Evolutionary conservation across 75 land plant genomes (phyloP), one percentile per base, ranked within the genome.

Genomic region (Pseudotsuga menziesii): DNA sequence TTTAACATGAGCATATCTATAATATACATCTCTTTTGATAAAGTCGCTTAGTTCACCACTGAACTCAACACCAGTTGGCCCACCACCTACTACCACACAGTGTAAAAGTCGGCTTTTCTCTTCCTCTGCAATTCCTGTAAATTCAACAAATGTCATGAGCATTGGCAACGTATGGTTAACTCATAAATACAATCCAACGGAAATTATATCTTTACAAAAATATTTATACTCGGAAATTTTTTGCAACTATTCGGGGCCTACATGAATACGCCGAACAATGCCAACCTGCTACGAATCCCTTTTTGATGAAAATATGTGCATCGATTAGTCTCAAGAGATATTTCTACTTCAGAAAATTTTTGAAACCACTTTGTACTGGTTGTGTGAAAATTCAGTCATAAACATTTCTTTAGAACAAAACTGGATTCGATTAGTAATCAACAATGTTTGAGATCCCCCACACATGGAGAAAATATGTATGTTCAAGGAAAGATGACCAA

Each of bases 31-130:
- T 56, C 79, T 80, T 75, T 75, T 86, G 58, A 92, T 90, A 67
- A 92, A 92, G 81, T 92, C 94, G 75, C 93, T 90, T 73, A 92
- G 81, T 80, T 92, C 94, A 56, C 93, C 94, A 81, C 90, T 90
- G 77, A 92, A 92, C 72, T 92, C 93, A 44, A 92, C 94, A 6
- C 94, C 93, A 14, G 93, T 92, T 17, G 94, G 94, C 32, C 94
- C 94, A 32, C 95, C 95, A 64, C 95, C 95, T 32, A 91, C 91
- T 22, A 93, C 91, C 57, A 93, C 95, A 81, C 90, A 90, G 69
- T 91, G 93, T 39, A 91, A 76, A 57, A 90, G 85, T 35, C 93
- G 83, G 29, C 57, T 78, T 77, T 85, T 92, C 74, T 91, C 95
- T 70, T 86, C 89, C 29, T 83, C 90, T 22, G 93, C 75, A 22